phyloP scores from a whole-genome alignment of 2,329 filamentous ascomycete species.

The Nemania sp. region DNA sequence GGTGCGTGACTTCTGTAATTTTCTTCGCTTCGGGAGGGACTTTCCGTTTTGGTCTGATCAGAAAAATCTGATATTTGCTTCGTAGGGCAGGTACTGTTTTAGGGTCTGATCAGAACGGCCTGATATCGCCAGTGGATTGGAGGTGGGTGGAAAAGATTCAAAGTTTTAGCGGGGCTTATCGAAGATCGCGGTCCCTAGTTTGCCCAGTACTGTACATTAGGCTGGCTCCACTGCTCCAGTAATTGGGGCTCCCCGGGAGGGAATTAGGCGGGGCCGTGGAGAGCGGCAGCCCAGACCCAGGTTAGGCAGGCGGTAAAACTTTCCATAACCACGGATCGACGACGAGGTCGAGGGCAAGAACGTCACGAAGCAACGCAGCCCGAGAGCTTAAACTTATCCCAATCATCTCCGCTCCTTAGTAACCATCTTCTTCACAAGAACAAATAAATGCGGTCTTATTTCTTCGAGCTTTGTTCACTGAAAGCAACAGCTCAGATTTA shows the following conservation, averaged over 20 bases:
- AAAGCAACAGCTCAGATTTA: background rate
- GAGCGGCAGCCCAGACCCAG: no score
- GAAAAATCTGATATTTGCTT: no score
- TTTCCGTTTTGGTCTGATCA: no score
- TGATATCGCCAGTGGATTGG: no score
- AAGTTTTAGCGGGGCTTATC: slow-evolving; percentile 27
- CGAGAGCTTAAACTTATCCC: background rate
- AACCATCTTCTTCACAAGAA: slow-evolving; percentile 5
- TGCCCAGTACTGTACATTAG: no score
- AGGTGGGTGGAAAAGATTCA: slow-evolving; percentile 13
- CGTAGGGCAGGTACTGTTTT: no score
- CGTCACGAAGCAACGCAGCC: slow-evolving; percentile 16
- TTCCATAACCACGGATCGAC: slow-evolving; percentile 17
- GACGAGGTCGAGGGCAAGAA: slow-evolving; percentile 15
- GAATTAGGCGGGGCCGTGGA: no score
- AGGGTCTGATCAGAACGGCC: no score
- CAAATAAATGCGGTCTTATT: background rate
- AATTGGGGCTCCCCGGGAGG: no score
- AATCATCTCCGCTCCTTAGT: slow-evolving; percentile 1
- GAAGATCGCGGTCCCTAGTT: slow-evolving; percentile 6
- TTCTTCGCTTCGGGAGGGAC: no score
- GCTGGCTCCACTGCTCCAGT: no score
- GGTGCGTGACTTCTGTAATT: no score
- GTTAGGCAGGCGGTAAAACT: slow-evolving; percentile 28
- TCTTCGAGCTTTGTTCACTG: slow-evolving; percentile 11